Conservation (phyloP, 2,329 filamentous ascomycete species). For the Beauveria medogensis region DNA sequence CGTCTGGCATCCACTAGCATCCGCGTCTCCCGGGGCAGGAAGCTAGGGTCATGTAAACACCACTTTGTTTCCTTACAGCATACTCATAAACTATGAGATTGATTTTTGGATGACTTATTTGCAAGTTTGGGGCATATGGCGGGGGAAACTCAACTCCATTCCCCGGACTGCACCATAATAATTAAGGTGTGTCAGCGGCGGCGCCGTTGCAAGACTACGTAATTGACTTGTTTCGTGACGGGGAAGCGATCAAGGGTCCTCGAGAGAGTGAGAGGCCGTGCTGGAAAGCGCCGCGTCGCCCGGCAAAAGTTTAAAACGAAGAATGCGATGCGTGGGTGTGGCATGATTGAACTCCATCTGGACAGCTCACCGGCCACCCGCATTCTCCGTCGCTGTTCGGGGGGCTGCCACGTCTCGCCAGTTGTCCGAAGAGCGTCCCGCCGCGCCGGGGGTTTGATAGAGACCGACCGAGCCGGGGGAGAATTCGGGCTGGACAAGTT, state of each 20-base stretch:
- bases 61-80: no score
- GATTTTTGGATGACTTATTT: no score
- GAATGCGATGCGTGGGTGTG: neutral
- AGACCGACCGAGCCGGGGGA: slow-evolving; percentile 3
- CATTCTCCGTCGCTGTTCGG: neutral
- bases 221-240: neutral
- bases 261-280: neutral
- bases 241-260: neutral
- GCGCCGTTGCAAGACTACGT: neutral
- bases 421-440: neutral
- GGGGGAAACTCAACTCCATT: neutral
- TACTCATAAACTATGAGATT: no score
- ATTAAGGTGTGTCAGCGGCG: no score
- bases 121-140: no score
- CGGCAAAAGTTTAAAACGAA: neutral
- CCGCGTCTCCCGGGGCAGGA: neutral
- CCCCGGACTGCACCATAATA: neutral
- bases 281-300: neutral
- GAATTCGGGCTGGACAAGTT: neutral
- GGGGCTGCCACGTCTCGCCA: neutral
- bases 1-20: neutral
- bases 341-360: neutral
- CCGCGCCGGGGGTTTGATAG: neutral
- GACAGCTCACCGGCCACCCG: neutral
- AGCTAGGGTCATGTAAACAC: no score